Conservation (phyloP, 495 filamentous ascomycete genomes). For the Xylaria palmicola region DNA sequence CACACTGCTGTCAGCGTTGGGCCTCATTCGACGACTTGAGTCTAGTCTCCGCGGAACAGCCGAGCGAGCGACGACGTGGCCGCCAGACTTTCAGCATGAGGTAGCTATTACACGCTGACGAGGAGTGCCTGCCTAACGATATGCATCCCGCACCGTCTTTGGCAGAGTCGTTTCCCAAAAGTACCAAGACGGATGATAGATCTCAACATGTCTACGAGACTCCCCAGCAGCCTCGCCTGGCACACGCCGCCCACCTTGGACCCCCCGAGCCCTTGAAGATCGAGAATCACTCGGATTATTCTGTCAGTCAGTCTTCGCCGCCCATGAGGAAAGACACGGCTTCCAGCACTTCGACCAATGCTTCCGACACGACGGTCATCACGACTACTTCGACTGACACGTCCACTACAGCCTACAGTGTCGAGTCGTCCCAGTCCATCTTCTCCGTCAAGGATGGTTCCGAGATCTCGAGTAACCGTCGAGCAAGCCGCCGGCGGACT, state of each 20-base stretch:
- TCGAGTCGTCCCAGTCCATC: constrained; percentile 45
- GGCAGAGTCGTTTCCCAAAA: constrained; percentile 45
- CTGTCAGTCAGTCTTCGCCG: constrained; percentile 37
- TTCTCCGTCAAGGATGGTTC: constrained; percentile 50
- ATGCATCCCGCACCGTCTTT: constrained; percentile 47
- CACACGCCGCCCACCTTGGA: constrained; percentile 28
- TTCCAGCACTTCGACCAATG: constrained; percentile 46
- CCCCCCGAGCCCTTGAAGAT: constrained; percentile 29
- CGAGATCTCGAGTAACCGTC: constrained; percentile 43
- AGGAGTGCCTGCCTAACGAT: constrained; percentile 28
- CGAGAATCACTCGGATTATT: constrained; percentile 32
- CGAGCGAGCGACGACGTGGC: constrained; percentile 20
- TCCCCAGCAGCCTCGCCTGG: constrained; percentile 29
- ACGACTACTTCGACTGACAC: constrained; percentile 40
- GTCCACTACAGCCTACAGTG: constrained; percentile 42
- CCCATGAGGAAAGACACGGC: constrained; percentile 48
- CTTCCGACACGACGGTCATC: constrained; percentile 35
- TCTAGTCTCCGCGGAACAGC: constrained; percentile 9
- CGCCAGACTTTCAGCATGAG: constrained; percentile 34
- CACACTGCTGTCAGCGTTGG: constrained; percentile 16
- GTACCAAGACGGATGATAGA: constrained; percentile 39
- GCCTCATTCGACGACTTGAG: constrained; percentile 18
- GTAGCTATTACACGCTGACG: constrained; percentile 30
- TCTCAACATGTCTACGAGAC: constrained; percentile 33
- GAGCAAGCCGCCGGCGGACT: constrained; percentile 45